Evolutionary conservation across 352 stramenopile species (phyloP).

Genomic region (Pythium aphanidermatum): DNA sequence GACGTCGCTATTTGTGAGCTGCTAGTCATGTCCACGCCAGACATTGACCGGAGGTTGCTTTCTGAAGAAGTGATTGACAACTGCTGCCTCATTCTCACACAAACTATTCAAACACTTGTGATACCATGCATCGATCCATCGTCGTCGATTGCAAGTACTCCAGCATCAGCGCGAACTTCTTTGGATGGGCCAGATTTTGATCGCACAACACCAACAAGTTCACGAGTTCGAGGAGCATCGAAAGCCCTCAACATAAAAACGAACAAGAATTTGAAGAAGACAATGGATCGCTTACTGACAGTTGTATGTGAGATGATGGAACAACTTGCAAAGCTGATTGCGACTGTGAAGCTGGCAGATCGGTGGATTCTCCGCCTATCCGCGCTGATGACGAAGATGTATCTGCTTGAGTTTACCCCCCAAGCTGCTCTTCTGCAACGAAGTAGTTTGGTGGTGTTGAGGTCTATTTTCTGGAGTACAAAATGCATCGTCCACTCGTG

Average conservation of each 20-base stretch:
- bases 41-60: constrained; percentile 64
- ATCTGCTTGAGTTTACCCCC: constrained; percentile 56
- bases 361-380: constrained; percentile 71
- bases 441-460: constrained; percentile 48
- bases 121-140: constrained; percentile 65
- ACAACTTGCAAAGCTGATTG: constrained; percentile 47
- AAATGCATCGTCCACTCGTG: constrained; percentile 46
- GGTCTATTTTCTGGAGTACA: constrained; percentile 66
- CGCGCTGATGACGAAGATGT: constrained; percentile 58
- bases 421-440: constrained; percentile 61
- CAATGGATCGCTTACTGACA: constrained; percentile 53
- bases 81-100: constrained; percentile 61
- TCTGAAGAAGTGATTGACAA: constrained; percentile 83
- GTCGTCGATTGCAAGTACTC: constrained; percentile 23
- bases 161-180: neutral
- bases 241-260: constrained; percentile 30
- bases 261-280: constrained; percentile 43
- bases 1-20: constrained; percentile 72
- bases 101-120: constrained; percentile 47
- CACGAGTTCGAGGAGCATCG: neutral
- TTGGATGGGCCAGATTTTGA: neutral
- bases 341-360: constrained; percentile 67
- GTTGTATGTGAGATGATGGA: constrained; percentile 74
- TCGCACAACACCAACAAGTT: constrained; percentile 1
- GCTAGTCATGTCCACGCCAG: constrained; percentile 56